Conservation (phyloP, 371 early-diverging fungal species). For the Dichotomocladium elegans region DNA sequence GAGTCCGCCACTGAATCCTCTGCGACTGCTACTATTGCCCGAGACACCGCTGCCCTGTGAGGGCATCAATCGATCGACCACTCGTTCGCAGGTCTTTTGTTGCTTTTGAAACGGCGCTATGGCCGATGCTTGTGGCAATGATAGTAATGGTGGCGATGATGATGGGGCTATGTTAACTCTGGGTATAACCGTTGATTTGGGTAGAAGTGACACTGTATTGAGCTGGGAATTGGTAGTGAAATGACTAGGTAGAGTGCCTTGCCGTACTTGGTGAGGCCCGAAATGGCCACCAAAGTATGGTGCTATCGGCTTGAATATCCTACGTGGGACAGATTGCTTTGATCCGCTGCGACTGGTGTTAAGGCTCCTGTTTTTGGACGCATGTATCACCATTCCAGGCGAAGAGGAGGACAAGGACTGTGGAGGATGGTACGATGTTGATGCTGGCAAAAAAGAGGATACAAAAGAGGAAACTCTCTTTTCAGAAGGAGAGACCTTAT, state of each 20-base stretch:
- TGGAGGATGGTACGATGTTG: not conserved
- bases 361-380: not conserved
- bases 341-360: not conserved
- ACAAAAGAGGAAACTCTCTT: too few species aligned
- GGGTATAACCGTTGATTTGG: slow-evolving; percentile 1
- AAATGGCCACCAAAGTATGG: not conserved
- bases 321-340: not conserved
- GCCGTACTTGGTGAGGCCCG: slow-evolving; percentile 5
- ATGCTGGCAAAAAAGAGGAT: not conserved
- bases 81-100: not conserved
- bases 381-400: too few species aligned
- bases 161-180: slow-evolving; percentile 18
- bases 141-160: not conserved
- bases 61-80: not conserved
- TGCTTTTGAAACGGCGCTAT: too few species aligned
- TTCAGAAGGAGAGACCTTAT: not conserved
- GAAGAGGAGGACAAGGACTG: not conserved
- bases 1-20: not conserved
- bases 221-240: slow-evolving; percentile 17
- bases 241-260: slow-evolving; percentile 15
- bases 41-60: not conserved
- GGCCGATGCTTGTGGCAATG: too few species aligned
- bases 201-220: slow-evolving; percentile 15
- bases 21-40: not conserved
- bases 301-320: slow-evolving; percentile 1